Evolutionary conservation across 148 eudicot species (phyloP), one percentile per base, ranked within the genome.

Genomic region (Cornus controversa): DNA sequence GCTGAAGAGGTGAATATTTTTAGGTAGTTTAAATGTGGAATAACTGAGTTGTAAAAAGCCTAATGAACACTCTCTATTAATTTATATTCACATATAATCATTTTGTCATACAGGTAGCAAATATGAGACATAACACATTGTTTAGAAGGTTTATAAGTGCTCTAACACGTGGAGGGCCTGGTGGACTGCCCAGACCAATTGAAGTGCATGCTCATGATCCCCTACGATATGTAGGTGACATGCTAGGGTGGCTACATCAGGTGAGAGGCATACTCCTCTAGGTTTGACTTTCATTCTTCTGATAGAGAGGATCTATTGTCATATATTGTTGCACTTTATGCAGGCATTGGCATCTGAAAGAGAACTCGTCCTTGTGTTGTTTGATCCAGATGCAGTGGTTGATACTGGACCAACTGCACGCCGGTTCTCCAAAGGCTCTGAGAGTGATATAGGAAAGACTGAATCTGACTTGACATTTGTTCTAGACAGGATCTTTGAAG

Each of bases 151-250:
- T 96, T 85, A 93, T 96, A 70, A 93, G 93, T 74, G 99, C 99
- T 82, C 94, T 96, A 82, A 96, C 99, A 69, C 99, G 99, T 85
- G 99, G 99, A 76, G 99, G 99, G 79, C 99, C 99, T 79, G 94
- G 98, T 79, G 99, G 99, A 76, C 81, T 96, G 85, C 99, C 99
- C 79, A 89, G 99, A 83, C 98, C 99, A 84, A 96, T 96, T 80
- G 99, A 96, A 87, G 94, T 96, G 57, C 98, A 96, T 87, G 99
- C 99, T 67, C 97, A 96, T 86, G 99, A 96, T 84, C 99, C 99
- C 80, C 89, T 96, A 62, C 93, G 98, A 65, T 96, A 96, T 82
- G 97, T 96, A 40, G 98, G 99, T 68, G 99, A 96, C 86, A 96
- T 91, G 99, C 84, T 96, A 15, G 99, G 94, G 60, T 96, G 99